Base-by-base conservation (phyloP, 768 basidiomycete species). In the Thelephora aurantiotincta region DNA sequence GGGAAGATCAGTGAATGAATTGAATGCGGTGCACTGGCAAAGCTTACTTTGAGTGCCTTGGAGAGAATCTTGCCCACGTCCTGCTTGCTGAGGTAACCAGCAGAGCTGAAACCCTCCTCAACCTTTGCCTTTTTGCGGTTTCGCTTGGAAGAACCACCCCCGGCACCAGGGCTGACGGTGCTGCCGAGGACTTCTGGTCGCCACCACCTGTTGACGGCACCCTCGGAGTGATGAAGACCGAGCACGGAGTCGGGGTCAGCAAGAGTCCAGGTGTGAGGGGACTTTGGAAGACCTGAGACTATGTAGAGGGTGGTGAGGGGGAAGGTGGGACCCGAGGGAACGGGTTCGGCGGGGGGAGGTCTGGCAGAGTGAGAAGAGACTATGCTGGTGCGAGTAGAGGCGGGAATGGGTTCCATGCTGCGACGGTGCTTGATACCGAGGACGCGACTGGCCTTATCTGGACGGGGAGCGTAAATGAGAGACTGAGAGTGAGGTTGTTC, bases 21-120 rank as follows among this genome's bases (percentile, higher is more conserved):
- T 11, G 16, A 43, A 43, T 38, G 45, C 11, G 33, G 38, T 34
- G 33, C 14, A 44, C n/a, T 33, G 34, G 33, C 16, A 50, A 35
- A 33, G 56, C 63, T 49, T 50, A 86, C 87, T 75, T 94, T 93
- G 59, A 92, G 77, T 5, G 86, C 82, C 63, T 92, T 92, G 51
- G 84, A 86, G 36, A 91, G 71, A 78, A 93, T 88, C 68, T 88
- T 89, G 9, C 81, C 83, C 45, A 88, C 82, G 53, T 93, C 91
- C 51, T 83, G 80, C 63, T 86, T 91, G 60, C 73, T 77, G 44
- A 93, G 75, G 13, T 83, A 82, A 44, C 82, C 86, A 6, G 83
- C 80, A 22, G 82, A 83, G 60, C 84, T 87, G 64, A 77, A 64
- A 43, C 56, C 56, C 53, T 81, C 78, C 33, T 68, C 67, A 57